Percentiles rank a stretch among this genome's conserved stretches.
Evolutionary conservation across 1,284 basidiomycete species (phyloP).

Genomic region (Ganoderma lingzhi): DNA sequence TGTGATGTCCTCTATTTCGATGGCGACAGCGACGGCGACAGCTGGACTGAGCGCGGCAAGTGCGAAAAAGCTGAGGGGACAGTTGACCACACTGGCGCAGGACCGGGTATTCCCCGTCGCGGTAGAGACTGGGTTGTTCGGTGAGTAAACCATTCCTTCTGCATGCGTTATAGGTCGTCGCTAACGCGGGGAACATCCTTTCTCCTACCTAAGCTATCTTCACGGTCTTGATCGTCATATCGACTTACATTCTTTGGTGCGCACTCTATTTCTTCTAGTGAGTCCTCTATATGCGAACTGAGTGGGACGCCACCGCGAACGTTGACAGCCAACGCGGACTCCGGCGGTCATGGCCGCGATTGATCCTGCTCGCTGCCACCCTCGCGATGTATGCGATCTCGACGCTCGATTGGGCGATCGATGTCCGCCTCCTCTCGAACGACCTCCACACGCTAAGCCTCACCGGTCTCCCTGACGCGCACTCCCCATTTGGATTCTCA

Average conservation of each 20-base stretch:
- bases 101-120: slow-evolving; percentile 21
- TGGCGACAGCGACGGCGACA: not conserved
- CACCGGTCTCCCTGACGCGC: slow-evolving; percentile 6
- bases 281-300: too few species aligned
- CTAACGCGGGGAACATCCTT: not conserved
- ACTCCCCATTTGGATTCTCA: slow-evolving; percentile 5
- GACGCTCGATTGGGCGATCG: slow-evolving; percentile 25
- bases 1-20: not conserved
- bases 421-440: slow-evolving; percentile 19
- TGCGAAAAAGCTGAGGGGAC: slow-evolving; percentile 4
- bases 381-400: slow-evolving; percentile 22
- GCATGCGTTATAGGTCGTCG: not conserved
- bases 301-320: not conserved
- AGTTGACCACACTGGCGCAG: slow-evolving; percentile 17
- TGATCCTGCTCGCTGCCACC: slow-evolving; percentile 17
- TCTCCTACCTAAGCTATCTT: slow-evolving; percentile 13
- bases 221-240: slow-evolving; percentile 17
- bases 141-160: slow-evolving; percentile 1
- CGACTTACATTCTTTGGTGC: slow-evolving; percentile 18
- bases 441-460: slow-evolving; percentile 15
- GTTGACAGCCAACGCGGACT: slow-evolving; percentile 17
- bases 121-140: slow-evolving; percentile 21
- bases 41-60: slow-evolving; percentile 11
- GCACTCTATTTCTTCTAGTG: not conserved
- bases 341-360: slow-evolving; percentile 14